Percentiles rank a stretch among this genome's conserved stretches.
These are phyloP conservation scores for Chlorella sorokiniana DNA, from an alignment of 139 green algal genomes.

Conservation along the genomic window DNA sequence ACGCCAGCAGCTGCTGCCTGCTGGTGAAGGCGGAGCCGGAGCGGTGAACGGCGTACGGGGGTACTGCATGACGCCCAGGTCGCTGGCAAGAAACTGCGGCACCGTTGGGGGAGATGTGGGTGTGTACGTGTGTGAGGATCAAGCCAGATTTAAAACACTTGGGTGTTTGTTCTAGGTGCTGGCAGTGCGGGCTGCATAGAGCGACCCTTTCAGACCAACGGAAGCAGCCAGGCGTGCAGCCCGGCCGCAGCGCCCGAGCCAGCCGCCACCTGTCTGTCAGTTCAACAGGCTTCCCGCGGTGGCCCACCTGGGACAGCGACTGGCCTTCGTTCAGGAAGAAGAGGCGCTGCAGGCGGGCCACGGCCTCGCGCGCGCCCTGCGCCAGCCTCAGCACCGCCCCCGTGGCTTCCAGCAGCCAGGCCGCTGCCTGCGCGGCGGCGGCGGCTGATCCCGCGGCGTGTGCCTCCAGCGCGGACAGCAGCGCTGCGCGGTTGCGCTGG, in stretches of 20 bases:
- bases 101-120: too few species aligned
- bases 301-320: slow-evolving; percentile 53
- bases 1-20: slow-evolving; percentile 67
- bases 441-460: neutral
- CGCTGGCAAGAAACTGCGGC: slow-evolving; percentile 70
- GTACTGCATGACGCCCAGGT: slow-evolving; percentile 71
- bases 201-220: too few species aligned
- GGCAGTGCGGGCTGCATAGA: too few species aligned
- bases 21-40: slow-evolving; percentile 46
- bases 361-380: neutral
- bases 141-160: too few species aligned
- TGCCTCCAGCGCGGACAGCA: slow-evolving; percentile 5
- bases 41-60: slow-evolving; percentile 61
- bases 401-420: slow-evolving; percentile 13
- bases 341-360: slow-evolving; percentile 54
- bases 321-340: slow-evolving; percentile 81
- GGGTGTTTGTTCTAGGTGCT: too few species aligned
- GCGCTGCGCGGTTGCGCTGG: slow-evolving; percentile 12
- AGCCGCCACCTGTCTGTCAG: neutral
- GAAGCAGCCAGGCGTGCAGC: too few species aligned
- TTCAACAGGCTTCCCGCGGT: neutral
- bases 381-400: slow-evolving; percentile 18
- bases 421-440: neutral
- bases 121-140: too few species aligned
- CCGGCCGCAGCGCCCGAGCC: too few species aligned